These are phyloP conservation scores for Lodderomyces orthopsilosis DNA, from an alignment of 1,139 yeast genomes.

Conservation along the genomic window DNA sequence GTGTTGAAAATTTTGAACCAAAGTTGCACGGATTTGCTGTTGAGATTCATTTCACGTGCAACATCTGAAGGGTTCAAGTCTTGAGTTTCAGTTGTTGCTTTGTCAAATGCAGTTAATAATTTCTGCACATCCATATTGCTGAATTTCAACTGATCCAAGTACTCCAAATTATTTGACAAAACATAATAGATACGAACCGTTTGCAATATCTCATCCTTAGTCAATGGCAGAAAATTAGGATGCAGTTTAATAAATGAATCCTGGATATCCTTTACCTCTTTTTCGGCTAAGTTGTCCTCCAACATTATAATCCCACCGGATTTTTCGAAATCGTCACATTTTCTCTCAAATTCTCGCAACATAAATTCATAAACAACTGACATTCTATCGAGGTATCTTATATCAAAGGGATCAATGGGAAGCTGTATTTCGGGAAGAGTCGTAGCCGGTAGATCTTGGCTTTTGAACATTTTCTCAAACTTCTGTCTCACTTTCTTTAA, in stretches of 20 bases:
- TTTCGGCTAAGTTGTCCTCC: slow-evolving; percentile 5
- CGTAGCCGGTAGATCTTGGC: background rate
- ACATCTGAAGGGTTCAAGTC: slow-evolving; percentile 9
- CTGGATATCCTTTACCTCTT: slow-evolving; percentile 8
- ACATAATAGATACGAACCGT: slow-evolving; percentile 30
- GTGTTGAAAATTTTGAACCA: slow-evolving; percentile 35
- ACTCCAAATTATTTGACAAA: slow-evolving; percentile 29
- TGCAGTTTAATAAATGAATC: slow-evolving; percentile 6
- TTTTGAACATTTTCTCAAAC: slow-evolving; percentile 4
- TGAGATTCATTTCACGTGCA: slow-evolving; percentile 18
- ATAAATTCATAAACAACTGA: slow-evolving; percentile 9
- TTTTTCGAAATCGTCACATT: slow-evolving; percentile 9
- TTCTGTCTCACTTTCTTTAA: slow-evolving; percentile 5
- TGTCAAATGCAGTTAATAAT: slow-evolving; percentile 22
- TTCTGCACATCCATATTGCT: slow-evolving; percentile 24
- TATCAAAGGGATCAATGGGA: slow-evolving; percentile 11
- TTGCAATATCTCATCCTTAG: slow-evolving; percentile 28
- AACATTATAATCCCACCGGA: slow-evolving; percentile 1
- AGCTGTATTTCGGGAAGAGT: slow-evolving; percentile 5
- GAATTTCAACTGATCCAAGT: slow-evolving; percentile 30
- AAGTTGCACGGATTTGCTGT: slow-evolving; percentile 19
- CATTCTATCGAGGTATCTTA: slow-evolving; percentile 8
- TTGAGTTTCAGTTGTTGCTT: slow-evolving; percentile 14
- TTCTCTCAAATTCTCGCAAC: slow-evolving; percentile 10
- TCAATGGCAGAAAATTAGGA: slow-evolving; percentile 6